phyloP scores from a whole-genome alignment of 1,139 yeast species.

The Protomyces arabidopsidicola region DNA sequence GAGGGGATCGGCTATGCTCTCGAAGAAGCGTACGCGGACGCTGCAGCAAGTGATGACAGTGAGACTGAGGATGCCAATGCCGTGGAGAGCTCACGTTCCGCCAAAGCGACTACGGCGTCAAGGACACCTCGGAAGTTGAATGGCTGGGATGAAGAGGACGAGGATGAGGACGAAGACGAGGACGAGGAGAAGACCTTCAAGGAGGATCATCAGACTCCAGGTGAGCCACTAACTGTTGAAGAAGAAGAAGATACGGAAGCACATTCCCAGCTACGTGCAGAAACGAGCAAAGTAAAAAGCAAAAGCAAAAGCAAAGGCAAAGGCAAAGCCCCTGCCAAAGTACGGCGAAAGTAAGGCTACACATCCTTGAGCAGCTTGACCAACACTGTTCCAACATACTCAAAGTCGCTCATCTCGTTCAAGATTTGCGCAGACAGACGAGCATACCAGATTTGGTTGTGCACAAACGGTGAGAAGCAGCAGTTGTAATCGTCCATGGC shows the following conservation, averaged over 20 bases:
- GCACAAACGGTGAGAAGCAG: constrained; percentile 36
- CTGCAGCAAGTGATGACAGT: constrained; percentile 61
- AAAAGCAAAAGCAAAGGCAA: not conserved
- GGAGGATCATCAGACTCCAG: not conserved
- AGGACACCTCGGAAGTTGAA: not conserved
- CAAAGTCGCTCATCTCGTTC: constrained; percentile 54
- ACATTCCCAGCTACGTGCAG: not conserved
- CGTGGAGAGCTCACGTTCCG: not conserved
- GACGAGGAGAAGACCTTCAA: not conserved
- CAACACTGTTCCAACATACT: constrained; percentile 44
- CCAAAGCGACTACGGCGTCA: not conserved
- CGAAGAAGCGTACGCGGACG: constrained; percentile 46
- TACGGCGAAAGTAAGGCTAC: not conserved
- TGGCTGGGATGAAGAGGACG: not conserved
- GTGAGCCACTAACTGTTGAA: not conserved
- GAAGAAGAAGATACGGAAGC: not conserved
- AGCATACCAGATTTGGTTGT: constrained; percentile 46
- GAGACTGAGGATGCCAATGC: not conserved
- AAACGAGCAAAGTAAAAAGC: not conserved
- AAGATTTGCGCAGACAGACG: constrained; percentile 61
- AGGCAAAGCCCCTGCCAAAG: not conserved
- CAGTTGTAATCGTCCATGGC: constrained; percentile 6
- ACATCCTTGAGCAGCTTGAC: constrained; percentile 28
- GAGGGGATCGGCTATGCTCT: constrained; percentile 48
- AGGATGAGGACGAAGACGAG: not conserved